Evolutionary conservation across 2,329 filamentous ascomycete species (phyloP), one percentile per base, ranked within the genome.

Genomic region (Trichophyton mentagrophytes): DNA sequence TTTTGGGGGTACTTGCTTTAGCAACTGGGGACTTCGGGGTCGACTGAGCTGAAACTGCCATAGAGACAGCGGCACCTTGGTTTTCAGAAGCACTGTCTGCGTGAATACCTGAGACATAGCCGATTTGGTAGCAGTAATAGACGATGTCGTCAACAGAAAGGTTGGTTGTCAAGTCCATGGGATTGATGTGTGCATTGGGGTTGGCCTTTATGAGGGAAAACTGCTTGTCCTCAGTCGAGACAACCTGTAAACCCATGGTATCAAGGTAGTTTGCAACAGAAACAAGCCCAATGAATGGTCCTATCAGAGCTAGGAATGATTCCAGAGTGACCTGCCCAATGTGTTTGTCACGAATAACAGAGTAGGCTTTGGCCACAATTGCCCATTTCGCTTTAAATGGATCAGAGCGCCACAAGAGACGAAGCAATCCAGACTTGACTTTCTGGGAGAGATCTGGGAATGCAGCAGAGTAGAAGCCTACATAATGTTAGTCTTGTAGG

Each of bases 331-430:
- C 74, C 36, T 75, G 71, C 22, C 72, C 69, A 64, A 77, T 77
- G 66, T 79, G 78, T 51, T 77, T 71, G 65, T 82, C 80, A 56
- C 80, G 77, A 56, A 81, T 73, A 62, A 76, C 74, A 36, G 80
- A 82, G 73, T 81, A 83, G 17, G 80, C 78, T 66, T 80, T 81
- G 56, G 79, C 78, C 61, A 82, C 69, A 62, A 83, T 70, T 56
- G 73, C 73, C 79, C 80, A 82, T 65, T 80, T 76, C 62, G 75
- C 73, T 65, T 79, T 76, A 71, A 77, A 77, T 55, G 72, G 73
- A 64, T 83, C 80, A 40, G 72, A 69, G 57, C 74, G 69, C 81
- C 80, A 83, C 62, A 82, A 71, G 33, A 69, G 67, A 22, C 73
- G 77, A 62, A 83, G 69, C 63, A 77, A 72, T 13, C 74, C 76